Conservation (phyloP, 257 asterid genomes). For the Sherardia arvensis region DNA sequence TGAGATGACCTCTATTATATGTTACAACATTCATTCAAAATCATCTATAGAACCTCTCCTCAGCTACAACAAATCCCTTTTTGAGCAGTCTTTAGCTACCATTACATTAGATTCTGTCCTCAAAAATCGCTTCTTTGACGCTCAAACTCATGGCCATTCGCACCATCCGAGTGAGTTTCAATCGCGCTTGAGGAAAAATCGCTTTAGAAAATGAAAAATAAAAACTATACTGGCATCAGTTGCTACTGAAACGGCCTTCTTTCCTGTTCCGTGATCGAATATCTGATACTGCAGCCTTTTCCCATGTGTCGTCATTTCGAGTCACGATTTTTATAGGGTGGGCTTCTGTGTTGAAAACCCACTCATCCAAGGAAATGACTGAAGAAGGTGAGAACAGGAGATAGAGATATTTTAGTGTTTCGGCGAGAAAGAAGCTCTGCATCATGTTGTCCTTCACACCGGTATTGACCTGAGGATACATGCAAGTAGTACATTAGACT, state of each 20-base stretch:
- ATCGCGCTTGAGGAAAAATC: neutral
- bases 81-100: neutral
- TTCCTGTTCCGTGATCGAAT: slow-evolving; percentile 63
- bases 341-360: slow-evolving; percentile 99
- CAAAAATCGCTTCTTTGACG: neutral
- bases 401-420: slow-evolving; percentile 92
- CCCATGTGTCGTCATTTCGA: slow-evolving; percentile 29
- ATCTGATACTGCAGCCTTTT: slow-evolving; percentile 21
- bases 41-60: neutral
- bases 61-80: neutral
- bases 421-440: slow-evolving; percentile 98
- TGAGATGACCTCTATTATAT: neutral
- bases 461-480: slow-evolving; percentile 63
- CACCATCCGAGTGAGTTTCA: neutral
- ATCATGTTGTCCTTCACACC: slow-evolving; percentile 98
- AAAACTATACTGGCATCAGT: slow-evolving; percentile 13
- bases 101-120: neutral
- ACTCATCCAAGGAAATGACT: slow-evolving; percentile 83
- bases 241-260: slow-evolving; percentile 71
- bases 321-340: slow-evolving; percentile 83
- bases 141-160: neutral
- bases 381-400: slow-evolving; percentile 95
- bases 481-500: slow-evolving; percentile 4
- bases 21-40: neutral
- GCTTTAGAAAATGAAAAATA: neutral